A percentile compares a stretch with the other conserved stretches of the same genome.
phyloP scores from a whole-genome alignment of 495 filamentous ascomycete genomes.

The Xylaria scruposa region DNA sequence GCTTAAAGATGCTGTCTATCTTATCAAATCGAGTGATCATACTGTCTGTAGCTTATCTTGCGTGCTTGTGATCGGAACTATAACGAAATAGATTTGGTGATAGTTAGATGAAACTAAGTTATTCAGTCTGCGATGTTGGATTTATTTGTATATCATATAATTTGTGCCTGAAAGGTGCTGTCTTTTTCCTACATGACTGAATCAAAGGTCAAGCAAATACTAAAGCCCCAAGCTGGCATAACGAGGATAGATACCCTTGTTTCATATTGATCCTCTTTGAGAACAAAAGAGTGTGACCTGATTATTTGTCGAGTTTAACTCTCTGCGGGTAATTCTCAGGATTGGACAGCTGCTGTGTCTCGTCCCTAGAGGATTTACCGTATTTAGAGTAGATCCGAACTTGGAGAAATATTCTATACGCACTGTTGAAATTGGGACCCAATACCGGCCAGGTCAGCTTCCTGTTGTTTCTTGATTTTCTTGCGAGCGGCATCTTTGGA shows the following conservation, averaged over 20 bases:
- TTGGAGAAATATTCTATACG: not conserved
- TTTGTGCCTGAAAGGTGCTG: not conserved
- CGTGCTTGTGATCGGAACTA: not conserved
- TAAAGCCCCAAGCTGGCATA: not conserved
- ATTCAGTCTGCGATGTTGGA: not conserved
- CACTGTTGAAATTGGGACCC: conserved; percentile 1
- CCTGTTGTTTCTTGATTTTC: not conserved
- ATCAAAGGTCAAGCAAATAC: not conserved
- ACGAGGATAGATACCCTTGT: not conserved
- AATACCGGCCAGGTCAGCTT: not conserved
- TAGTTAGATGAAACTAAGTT: not conserved
- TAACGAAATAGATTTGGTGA: not conserved
- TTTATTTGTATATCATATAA: not conserved
- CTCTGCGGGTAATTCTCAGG: not conserved
- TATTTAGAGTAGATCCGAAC: not conserved
- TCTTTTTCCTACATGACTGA: not conserved
- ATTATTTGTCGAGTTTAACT: not conserved
- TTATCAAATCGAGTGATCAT: no score
- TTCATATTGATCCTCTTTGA: not conserved
- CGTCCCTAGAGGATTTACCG: not conserved
- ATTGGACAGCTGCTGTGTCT: not conserved
- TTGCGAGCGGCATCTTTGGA: not conserved
- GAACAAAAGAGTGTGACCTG: not conserved
- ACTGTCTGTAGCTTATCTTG: no score
- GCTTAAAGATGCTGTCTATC: no score